Conservation (phyloP, 1,284 basidiomycete genomes). For the Xanthoconium separans region DNA sequence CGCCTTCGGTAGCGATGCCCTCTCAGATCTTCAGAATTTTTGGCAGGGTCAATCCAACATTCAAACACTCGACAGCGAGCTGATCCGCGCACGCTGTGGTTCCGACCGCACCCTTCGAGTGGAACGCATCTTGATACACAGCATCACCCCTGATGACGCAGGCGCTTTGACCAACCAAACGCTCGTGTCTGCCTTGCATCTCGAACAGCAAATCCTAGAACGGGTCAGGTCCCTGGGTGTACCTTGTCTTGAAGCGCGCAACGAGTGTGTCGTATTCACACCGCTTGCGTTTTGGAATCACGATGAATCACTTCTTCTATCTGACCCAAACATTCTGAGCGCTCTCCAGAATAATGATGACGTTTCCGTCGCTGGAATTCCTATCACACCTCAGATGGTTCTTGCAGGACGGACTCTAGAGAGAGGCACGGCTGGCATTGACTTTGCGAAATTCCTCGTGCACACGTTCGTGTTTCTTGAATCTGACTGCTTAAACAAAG, state of each 20-base stretch:
- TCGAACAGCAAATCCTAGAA: conserved; percentile 58
- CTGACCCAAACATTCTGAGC: conserved; percentile 56
- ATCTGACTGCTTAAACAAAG: conserved; percentile 60
- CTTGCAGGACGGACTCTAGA: conserved; percentile 65
- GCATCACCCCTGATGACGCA: conserved; percentile 48
- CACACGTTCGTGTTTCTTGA: conserved; percentile 79
- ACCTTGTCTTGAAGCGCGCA: conserved; percentile 46
- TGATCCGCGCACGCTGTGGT: conserved; percentile 71
- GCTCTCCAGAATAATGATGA: conserved; percentile 55
- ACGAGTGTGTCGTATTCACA: conserved; percentile 66
- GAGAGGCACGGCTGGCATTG: conserved; percentile 47
- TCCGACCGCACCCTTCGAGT: conserved; percentile 72
- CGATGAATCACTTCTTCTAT: conserved; percentile 49
- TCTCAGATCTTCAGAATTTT: conserved; percentile 63
- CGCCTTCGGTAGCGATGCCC: conserved; percentile 49
- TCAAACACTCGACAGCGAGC: conserved; percentile 66
- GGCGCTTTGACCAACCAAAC: conserved; percentile 61
- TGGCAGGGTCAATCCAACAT: conserved; percentile 64
- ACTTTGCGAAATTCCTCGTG: conserved; percentile 68
- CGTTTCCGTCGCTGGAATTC: conserved; percentile 56
- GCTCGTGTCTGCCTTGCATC: conserved; percentile 58
- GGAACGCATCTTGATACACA: conserved; percentile 72
- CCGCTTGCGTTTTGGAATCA: conserved; percentile 75
- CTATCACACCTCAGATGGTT: conserved; percentile 70
- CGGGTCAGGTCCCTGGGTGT: conserved; percentile 42